Percentiles rank a stretch among this genome's conserved stretches.
phyloP scores from a whole-genome alignment of 345 rosid genomes.

The Hypericum perforatum region DNA sequence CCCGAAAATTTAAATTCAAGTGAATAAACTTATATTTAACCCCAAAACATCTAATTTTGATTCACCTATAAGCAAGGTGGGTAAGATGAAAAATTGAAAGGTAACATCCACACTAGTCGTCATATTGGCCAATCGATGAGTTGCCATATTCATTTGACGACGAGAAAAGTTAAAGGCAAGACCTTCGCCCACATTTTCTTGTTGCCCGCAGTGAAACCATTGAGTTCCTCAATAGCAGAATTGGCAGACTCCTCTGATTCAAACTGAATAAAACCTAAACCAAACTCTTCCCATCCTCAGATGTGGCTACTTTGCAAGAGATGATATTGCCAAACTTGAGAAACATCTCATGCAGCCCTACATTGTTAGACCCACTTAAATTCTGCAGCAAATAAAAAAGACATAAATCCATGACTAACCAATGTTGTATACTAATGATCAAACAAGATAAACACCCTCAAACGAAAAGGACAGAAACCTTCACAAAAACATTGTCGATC shows the following conservation, averaged over 20 bases:
- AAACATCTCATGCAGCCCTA: constrained; percentile 40
- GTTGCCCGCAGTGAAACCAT: constrained; percentile 41
- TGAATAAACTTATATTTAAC: no score
- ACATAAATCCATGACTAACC: neutral
- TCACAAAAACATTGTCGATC: constrained; percentile 53
- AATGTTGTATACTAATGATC: neutral
- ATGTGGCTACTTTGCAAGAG: constrained; percentile 67
- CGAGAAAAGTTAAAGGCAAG: no score
- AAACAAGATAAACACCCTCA: neutral
- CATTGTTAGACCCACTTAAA: constrained; percentile 35
- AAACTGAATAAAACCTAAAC: constrained; percentile 77
- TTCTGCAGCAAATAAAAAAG: constrained; percentile 31
- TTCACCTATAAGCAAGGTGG: no score
- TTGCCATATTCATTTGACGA: no score
- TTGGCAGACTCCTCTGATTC: constrained; percentile 53
- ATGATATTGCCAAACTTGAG: constrained; percentile 39
- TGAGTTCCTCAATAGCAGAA: constrained; percentile 44
- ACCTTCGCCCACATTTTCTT: constrained; percentile 42
- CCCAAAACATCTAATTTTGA: no score
- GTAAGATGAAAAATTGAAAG: no score
- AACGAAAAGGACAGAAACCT: neutral
- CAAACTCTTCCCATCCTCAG: constrained; percentile 47
- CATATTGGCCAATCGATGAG: no score
- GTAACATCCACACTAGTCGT: no score
- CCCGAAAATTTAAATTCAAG: no score